These are phyloP conservation scores for Fusarium austroafricanum DNA, from an alignment of 2,329 filamentous ascomycete genomes.

Conservation along the genomic window DNA sequence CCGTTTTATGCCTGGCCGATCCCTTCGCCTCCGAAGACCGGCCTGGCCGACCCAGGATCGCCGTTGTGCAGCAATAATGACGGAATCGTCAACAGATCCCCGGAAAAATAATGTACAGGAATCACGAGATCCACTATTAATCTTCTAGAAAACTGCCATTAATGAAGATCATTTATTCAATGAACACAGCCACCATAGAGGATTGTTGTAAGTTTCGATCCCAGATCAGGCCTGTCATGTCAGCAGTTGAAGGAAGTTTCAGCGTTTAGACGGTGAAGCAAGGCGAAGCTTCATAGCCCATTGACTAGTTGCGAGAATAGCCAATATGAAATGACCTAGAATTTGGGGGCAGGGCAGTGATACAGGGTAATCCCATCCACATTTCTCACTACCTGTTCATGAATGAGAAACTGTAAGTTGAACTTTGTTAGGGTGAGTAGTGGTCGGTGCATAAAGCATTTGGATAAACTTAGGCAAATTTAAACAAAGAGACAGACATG, in stretches of 20 bases:
- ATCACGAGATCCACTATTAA: not conserved
- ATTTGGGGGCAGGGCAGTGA: not conserved
- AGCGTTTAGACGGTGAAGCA: not conserved
- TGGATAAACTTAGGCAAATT: too few species aligned
- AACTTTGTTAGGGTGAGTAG: too few species aligned
- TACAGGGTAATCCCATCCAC: not conserved
- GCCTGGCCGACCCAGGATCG: conserved; percentile 2
- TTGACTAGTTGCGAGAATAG: not conserved
- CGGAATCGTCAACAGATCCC: conserved; percentile 1
- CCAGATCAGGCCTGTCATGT: not conserved
- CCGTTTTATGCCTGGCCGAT: conserved; percentile 11
- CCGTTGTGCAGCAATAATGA: conserved; percentile 1
- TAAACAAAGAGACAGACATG: too few species aligned
- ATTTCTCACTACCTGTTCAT: not conserved
- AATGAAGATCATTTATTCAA: not conserved
- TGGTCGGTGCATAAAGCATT: too few species aligned
- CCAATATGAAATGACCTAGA: not conserved
- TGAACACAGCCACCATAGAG: conserved; percentile 15
- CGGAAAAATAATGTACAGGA: not conserved
- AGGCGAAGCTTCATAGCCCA: not conserved
- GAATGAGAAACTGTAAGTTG: not conserved
- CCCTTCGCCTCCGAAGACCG: not conserved
- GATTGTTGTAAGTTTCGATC: not conserved
- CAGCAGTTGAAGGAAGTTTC: not conserved
- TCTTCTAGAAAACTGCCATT: conserved; percentile 12